Conservation (phyloP, 192 early-diverging fungal genomes). For the Glomus cerebriforme region DNA sequence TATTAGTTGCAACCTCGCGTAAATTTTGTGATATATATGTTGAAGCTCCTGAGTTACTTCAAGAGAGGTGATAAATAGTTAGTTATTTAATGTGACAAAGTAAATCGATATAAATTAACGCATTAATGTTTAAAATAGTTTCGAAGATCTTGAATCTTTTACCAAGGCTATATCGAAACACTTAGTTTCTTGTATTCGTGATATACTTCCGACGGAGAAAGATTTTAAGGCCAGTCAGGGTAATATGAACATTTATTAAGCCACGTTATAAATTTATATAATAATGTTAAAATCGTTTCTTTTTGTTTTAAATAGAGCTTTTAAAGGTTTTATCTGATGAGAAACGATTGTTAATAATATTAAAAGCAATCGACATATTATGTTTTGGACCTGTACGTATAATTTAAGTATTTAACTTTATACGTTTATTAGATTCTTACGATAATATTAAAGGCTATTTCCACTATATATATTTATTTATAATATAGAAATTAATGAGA, state of each 20-base stretch:
- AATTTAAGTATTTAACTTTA: not conserved
- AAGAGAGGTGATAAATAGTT: constrained; percentile 7
- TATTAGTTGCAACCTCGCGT: constrained; percentile 33
- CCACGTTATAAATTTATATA: not conserved
- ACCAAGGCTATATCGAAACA: constrained; percentile 35
- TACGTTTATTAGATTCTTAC: not conserved
- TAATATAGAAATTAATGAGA: constrained; percentile 37
- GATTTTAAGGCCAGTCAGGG: constrained; percentile 38
- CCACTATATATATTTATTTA: constrained; percentile 31
- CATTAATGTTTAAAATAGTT: not conserved
- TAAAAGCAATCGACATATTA: constrained; percentile 48
- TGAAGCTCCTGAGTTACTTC: constrained; percentile 17
- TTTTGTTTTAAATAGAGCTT: constrained; percentile 33
- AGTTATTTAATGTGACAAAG: not conserved
- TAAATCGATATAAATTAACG: not conserved
- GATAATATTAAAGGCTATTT: not conserved
- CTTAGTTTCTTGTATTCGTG: not conserved
- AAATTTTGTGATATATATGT: constrained; percentile 40
- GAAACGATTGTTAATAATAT: constrained; percentile 40
- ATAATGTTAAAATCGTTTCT: not conserved
- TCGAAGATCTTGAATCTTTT: constrained; percentile 36
- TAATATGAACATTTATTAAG: constrained; percentile 13
- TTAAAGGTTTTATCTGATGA: constrained; percentile 40
- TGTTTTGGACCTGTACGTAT: constrained; percentile 53
- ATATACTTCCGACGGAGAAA: not conserved